Conservation (phyloP, 2,329 filamentous ascomycete species). For the Chrysoporthe puriensis region DNA sequence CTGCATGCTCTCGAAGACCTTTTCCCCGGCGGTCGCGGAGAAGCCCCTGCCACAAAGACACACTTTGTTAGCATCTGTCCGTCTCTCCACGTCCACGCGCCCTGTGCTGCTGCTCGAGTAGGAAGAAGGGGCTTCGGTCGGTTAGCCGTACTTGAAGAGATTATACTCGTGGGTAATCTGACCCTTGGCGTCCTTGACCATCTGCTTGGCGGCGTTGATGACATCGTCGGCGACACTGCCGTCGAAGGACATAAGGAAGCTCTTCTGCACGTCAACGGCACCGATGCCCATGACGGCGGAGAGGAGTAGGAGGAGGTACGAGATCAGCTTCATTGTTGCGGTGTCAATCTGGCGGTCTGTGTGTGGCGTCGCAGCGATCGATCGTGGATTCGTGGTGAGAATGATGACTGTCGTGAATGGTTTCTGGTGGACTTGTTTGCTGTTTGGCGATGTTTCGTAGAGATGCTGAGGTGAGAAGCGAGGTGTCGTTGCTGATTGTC, state of each 20-base stretch:
- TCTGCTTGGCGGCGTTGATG: slow-evolving; percentile 71
- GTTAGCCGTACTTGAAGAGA: slow-evolving; percentile 62
- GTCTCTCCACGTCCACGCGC: neutral
- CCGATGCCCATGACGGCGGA: slow-evolving; percentile 61
- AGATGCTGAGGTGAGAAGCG: slow-evolving; percentile 3
- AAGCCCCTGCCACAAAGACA: slow-evolving; percentile 65
- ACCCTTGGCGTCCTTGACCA: slow-evolving; percentile 71
- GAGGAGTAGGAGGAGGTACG: slow-evolving; percentile 58
- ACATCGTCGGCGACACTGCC: slow-evolving; percentile 69
- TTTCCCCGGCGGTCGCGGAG: slow-evolving; percentile 71
- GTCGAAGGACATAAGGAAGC: slow-evolving; percentile 79
- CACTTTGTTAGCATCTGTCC: neutral
- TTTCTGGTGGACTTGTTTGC: neutral
- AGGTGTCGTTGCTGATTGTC: slow-evolving; percentile 1
- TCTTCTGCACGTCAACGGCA: slow-evolving; percentile 69
- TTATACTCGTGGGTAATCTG: slow-evolving; percentile 78
- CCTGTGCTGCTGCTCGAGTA: neutral
- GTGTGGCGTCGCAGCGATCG: neutral
- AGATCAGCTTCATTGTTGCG: slow-evolving; percentile 65
- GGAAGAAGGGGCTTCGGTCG: neutral
- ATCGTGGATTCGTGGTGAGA: neutral
- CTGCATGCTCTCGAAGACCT: slow-evolving; percentile 69
- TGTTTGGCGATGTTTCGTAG: neutral
- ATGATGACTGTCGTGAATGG: neutral
- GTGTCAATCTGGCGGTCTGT: slow-evolving; percentile 12